Evolutionary conservation across 305 asterid genomes (phyloP).

Genomic region (Fraxinus floribunda): DNA sequence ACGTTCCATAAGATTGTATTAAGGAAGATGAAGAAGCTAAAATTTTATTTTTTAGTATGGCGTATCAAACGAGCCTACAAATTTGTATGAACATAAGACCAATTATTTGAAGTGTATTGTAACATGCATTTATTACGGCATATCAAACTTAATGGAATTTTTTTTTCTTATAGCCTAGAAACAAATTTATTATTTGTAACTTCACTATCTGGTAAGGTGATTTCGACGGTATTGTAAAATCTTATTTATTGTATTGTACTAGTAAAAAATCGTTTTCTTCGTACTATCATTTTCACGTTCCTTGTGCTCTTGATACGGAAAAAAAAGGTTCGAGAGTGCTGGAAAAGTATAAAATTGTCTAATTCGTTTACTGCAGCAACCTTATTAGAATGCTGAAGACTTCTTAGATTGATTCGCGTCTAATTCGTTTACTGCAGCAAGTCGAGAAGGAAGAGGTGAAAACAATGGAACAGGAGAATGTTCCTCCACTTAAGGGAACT

Average conservation of each 20-base stretch:
- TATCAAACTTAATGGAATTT: neutral
- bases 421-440: neutral
- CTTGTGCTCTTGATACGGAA: neutral
- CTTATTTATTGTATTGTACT: neutral
- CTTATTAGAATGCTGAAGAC: neutral
- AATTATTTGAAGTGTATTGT: too few relatives aligned
- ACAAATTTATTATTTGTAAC: neutral
- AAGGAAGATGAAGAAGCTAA: too few relatives aligned
- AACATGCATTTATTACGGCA: too few relatives aligned
- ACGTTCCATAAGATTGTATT: too few relatives aligned
- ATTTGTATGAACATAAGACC: too few relatives aligned
- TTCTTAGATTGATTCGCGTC: neutral
- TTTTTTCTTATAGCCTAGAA: too few relatives aligned
- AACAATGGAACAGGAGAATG: constrained; percentile 31
- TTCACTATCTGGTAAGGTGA: neutral
- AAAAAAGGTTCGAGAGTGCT: neutral
- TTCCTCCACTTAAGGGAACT: constrained; percentile 29
- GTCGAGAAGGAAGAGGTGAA: too few relatives aligned
- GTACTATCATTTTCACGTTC: neutral
- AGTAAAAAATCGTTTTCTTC: too few relatives aligned
- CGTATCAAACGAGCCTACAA: too few relatives aligned
- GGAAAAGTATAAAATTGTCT: neutral
- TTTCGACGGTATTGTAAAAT: neutral
- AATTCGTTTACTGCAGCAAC: neutral
- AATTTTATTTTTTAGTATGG: too few relatives aligned